These are phyloP conservation scores for Begonia masoniana DNA, from an alignment of 306 rosid species.

Conservation along the genomic window DNA sequence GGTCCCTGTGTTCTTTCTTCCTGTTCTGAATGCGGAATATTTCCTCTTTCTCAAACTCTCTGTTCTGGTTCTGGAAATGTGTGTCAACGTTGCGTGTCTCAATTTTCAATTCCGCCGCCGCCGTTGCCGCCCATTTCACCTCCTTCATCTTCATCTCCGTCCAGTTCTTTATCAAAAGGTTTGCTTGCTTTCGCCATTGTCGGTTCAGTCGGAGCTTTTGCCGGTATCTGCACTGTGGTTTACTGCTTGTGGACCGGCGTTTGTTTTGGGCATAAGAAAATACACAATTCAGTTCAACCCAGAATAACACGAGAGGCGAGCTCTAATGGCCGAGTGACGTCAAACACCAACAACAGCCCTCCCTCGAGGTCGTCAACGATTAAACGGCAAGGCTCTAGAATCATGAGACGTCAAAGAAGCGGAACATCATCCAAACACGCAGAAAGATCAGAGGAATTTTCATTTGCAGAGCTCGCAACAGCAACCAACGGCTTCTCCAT, in stretches of 20 bases:
- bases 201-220: constrained; percentile 67
- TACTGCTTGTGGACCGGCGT: constrained; percentile 70
- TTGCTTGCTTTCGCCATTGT: constrained; percentile 66
- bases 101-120: constrained; percentile 1
- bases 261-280: constrained; percentile 80
- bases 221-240: constrained; percentile 51
- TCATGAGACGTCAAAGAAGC: constrained; percentile 90
- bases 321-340: constrained; percentile 28
- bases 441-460: constrained; percentile 64
- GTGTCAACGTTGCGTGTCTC: constrained; percentile 32
- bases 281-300: constrained; percentile 87
- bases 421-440: constrained; percentile 83
- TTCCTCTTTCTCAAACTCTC: constrained; percentile 33
- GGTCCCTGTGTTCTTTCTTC: constrained; percentile 68
- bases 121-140: constrained; percentile 1
- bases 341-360: constrained; percentile 28
- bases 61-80: constrained; percentile 41
- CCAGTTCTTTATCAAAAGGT: constrained; percentile 43
- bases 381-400: constrained; percentile 52
- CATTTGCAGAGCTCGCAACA: constrained; percentile 46
- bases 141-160: constrained; percentile 13
- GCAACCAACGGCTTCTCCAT: constrained; percentile 53
- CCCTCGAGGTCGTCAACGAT: constrained; percentile 52
- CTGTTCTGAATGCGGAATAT: constrained; percentile 39
- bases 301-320: constrained; percentile 60